These are phyloP conservation scores for Astragalus membranaceus DNA, from an alignment of 306 rosid genomes.

Conservation along the genomic window DNA sequence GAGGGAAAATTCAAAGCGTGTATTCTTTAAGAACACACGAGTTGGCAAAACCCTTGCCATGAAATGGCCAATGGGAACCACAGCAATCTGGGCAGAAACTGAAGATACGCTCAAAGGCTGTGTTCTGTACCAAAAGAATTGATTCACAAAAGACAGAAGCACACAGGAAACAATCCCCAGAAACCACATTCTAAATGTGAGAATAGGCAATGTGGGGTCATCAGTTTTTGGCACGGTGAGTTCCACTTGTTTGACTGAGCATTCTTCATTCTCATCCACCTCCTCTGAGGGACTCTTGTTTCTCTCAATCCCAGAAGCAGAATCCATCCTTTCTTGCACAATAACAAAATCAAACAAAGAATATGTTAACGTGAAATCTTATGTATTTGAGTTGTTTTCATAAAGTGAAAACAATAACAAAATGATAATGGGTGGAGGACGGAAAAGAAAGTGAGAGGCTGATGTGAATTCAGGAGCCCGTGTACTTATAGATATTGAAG, in stretches of 20 bases:
- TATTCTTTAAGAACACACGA: conserved; percentile 38
- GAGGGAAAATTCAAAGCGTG: conserved; percentile 51
- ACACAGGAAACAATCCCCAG: conserved; percentile 56
- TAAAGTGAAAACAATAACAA: neutral
- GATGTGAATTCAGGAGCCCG: neutral
- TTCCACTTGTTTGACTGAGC: conserved; percentile 59
- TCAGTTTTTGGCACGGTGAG: conserved; percentile 74
- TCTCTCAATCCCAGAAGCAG: conserved; percentile 21
- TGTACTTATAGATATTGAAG: neutral
- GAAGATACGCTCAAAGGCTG: conserved; percentile 60
- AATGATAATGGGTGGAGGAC: neutral
- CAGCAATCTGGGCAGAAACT: conserved; percentile 83
- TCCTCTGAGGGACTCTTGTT: neutral
- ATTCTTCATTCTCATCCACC: conserved; percentile 15
- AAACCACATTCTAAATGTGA: conserved; percentile 91
- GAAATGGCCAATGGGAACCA: conserved; percentile 78
- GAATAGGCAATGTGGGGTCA: conserved; percentile 52
- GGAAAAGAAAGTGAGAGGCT: neutral
- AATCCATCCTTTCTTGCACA: neutral
- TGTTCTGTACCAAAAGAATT: conserved; percentile 84
- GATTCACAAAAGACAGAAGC: conserved; percentile 68
- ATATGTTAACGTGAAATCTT: neutral
- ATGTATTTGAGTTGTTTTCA: neutral
- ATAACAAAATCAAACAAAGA: neutral
- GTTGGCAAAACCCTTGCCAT: conserved; percentile 63